These are phyloP conservation scores for Xanthoconium stramineum DNA, from an alignment of 768 basidiomycete genomes.

Conservation along the genomic window DNA sequence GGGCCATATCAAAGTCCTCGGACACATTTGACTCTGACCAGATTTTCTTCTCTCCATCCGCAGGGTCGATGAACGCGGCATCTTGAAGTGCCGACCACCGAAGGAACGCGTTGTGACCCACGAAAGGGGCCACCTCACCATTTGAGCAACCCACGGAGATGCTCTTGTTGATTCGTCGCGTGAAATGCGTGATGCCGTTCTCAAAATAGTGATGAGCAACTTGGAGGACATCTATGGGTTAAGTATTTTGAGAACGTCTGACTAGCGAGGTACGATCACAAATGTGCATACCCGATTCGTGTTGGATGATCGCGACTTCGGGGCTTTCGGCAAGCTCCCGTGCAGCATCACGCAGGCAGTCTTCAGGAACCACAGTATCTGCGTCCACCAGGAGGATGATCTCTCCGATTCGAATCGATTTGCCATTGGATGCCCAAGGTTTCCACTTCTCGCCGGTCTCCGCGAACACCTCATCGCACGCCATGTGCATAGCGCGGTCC, in stretches of 20 bases:
- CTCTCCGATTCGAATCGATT: slow-evolving; percentile 72
- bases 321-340: slow-evolving; percentile 65
- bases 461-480: slow-evolving; percentile 68
- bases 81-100: slow-evolving; percentile 90
- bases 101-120: slow-evolving; percentile 87
- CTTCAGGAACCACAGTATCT: slow-evolving; percentile 86
- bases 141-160: slow-evolving; percentile 79
- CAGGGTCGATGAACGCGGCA: slow-evolving; percentile 63
- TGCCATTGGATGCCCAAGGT: slow-evolving; percentile 77
- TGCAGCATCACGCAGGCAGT: slow-evolving; percentile 89
- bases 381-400: slow-evolving; percentile 83
- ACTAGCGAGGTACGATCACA: slow-evolving; percentile 18
- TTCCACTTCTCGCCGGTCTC: slow-evolving; percentile 57
- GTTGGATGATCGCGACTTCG: slow-evolving; percentile 82
- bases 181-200: slow-evolving; percentile 88
- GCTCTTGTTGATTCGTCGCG: slow-evolving; percentile 79
- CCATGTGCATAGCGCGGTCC: slow-evolving; percentile 68
- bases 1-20: slow-evolving; percentile 70
- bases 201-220: slow-evolving; percentile 90
- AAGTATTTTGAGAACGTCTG: background rate
- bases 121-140: slow-evolving; percentile 75
- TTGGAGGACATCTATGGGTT: slow-evolving; percentile 73
- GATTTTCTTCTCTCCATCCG: slow-evolving; percentile 60
- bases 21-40: slow-evolving; percentile 69
- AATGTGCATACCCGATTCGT: slow-evolving; percentile 67